Evolutionary conservation across 1,284 basidiomycete genomes (phyloP), one percentile per base, ranked within the genome.

Genomic region (Rhodotorula sp.): DNA sequence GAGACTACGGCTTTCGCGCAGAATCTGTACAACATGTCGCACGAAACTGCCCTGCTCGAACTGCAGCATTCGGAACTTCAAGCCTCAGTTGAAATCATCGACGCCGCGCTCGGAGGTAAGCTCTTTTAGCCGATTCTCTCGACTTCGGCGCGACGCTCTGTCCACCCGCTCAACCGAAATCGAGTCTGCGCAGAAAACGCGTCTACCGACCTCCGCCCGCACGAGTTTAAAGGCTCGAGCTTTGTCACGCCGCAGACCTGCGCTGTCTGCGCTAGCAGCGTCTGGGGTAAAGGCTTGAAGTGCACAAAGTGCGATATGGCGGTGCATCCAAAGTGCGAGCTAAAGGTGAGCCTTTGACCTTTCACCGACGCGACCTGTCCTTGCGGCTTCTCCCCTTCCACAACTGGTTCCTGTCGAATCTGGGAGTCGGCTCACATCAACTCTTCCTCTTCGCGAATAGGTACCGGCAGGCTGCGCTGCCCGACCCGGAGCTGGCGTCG

Each of bases 251-350:
- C 91, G 5, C 89, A 89, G 4, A 84, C 86, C 60, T 93, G 91
- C 75, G 88, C 85, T 19, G 90, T 90, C 77, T 93, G 91, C 83
- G 74, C 91, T 88, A 85, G 87, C 6, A 89, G 88, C 3, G 91
- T 93, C 34, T 92, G 91, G 91, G 91, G 91, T 31, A 89, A 91
- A 78, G 91, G 91, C 43, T 90, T 91, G 81, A 89, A 87, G 12
- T 92, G 91, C 81, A 89, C 85, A 79, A 81, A 83, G n/a, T 93
- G 91, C 79, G 86, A 87, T 2, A 80, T 92, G 68, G 89, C 88
- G n/a, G 90, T 91, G 23, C 91, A 92, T 79, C 83, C 86, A 59
- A 92, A 90, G 80, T 93, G 91, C 79, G 91, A 92, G 78, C 80
- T 92, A 59, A 93, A 92, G 86, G 90, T 89, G 67, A 67, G 80